Evolutionary conservation across 176 grass and related monocot genomes (phyloP).

Genomic region (Raddia distichophylla): DNA sequence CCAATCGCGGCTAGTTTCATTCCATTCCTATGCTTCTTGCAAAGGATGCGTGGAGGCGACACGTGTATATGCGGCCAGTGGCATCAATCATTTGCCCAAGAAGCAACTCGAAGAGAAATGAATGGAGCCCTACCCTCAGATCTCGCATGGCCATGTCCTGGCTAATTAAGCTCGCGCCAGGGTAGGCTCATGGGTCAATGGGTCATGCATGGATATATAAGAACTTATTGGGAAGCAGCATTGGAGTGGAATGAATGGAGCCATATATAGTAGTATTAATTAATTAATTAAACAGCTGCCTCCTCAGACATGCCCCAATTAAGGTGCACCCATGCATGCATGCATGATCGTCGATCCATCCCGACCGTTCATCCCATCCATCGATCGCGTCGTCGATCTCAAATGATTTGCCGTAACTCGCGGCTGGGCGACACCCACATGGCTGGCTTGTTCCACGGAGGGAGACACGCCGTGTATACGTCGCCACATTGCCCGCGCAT

Average conservation of each 20-base stretch:
- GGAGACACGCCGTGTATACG: not conserved
- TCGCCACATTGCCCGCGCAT: not conserved
- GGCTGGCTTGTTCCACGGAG: not conserved
- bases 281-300: not conserved
- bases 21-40: not conserved
- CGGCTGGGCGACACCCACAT: not conserved
- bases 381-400: not conserved
- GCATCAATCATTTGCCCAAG: constrained; percentile 25
- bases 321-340: not conserved
- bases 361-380: not conserved
- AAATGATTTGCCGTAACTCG: not conserved
- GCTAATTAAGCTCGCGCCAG: not conserved
- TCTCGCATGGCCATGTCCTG: constrained; percentile 3
- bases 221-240: not conserved
- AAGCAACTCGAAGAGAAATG: not conserved
- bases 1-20: too few species aligned
- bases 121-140: not conserved
- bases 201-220: too few species aligned
- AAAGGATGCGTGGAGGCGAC: not conserved
- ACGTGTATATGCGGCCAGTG: not conserved
- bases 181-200: too few species aligned
- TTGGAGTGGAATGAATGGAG: not conserved
- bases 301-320: not conserved
- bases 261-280: too few species aligned
- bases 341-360: not conserved